These are phyloP conservation scores for Calycina herbarum DNA, from an alignment of 2,329 filamentous ascomycete genomes.

Conservation along the genomic window DNA sequence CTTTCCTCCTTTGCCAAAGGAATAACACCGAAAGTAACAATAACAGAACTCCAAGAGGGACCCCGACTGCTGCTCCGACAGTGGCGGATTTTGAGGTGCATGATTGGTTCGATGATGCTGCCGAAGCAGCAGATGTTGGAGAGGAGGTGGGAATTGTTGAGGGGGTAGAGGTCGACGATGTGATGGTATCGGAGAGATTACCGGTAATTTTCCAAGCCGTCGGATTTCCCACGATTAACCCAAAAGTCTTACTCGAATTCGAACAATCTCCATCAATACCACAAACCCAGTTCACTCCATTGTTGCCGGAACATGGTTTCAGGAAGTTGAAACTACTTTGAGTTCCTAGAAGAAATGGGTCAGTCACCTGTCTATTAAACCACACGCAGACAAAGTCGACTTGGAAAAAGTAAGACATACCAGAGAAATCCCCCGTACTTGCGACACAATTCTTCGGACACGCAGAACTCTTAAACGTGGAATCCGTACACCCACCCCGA, in stretches of 20 bases:
- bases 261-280: not conserved
- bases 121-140: not conserved
- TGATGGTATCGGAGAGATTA: not conserved
- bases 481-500: conserved; percentile 10
- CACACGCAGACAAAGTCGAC: not conserved
- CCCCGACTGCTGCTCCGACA: not conserved
- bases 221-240: not conserved
- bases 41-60: not conserved
- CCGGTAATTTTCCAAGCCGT: not conserved
- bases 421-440: not conserved
- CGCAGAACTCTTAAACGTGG: not conserved
- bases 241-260: not conserved
- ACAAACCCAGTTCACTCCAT: not conserved
- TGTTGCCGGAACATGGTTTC: not conserved
- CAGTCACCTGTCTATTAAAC: not conserved
- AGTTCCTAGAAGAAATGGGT: not conserved
- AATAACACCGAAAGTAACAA: not conserved
- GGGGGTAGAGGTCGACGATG: not conserved
- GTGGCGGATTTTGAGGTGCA: not conserved
- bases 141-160: not conserved
- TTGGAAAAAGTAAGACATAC: not conserved
- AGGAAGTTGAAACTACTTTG: not conserved
- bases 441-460: not conserved
- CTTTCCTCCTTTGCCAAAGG: not conserved
- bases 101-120: not conserved